phyloP scores from a whole-genome alignment of 1,139 yeast genomes.

The Saccharomycopsis hybrid region DNA sequence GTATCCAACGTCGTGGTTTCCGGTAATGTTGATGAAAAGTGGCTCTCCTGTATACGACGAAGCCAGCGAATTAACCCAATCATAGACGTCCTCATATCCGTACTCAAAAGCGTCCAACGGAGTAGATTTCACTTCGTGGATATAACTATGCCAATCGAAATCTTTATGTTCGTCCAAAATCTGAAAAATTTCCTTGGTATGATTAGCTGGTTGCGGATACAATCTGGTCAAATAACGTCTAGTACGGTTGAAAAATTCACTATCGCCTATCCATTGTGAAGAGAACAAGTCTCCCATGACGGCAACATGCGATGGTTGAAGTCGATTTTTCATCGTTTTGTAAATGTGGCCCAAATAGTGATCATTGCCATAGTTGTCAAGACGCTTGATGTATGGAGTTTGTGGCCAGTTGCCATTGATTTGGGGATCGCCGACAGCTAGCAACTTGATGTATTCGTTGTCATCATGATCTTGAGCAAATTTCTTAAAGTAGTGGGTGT shows the following conservation, averaged over 20 bases:
- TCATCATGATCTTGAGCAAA: constrained; percentile 21
- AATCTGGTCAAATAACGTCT: constrained; percentile 61
- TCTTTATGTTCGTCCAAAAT: constrained; percentile 41
- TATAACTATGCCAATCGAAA: constrained; percentile 48
- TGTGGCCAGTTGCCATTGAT: constrained; percentile 77
- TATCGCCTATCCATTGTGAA: constrained; percentile 92
- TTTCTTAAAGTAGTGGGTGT: constrained; percentile 26
- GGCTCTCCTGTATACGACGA: constrained; percentile 37
- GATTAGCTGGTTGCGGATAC: constrained; percentile 48
- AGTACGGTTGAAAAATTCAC: constrained; percentile 77
- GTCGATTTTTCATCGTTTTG: constrained; percentile 49
- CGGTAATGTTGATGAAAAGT: constrained; percentile 73
- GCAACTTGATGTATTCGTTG: constrained; percentile 35
- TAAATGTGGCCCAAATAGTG: constrained; percentile 81
- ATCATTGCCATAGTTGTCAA: constrained; percentile 88
- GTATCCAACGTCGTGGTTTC: constrained; percentile 95
- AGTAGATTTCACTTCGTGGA: constrained; percentile 35
- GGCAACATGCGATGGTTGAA: constrained; percentile 73
- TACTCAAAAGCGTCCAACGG: constrained; percentile 43
- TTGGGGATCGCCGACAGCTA: constrained; percentile 95
- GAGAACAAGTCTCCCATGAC: constrained; percentile 92
- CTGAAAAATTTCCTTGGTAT: constrained; percentile 43
- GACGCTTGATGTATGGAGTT: constrained; percentile 64
- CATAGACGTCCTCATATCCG: constrained; percentile 53
- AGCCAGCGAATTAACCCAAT: constrained; percentile 48